Conservation (phyloP, 2,329 filamentous ascomycete species). For the Chaetomiaceae sp. region DNA sequence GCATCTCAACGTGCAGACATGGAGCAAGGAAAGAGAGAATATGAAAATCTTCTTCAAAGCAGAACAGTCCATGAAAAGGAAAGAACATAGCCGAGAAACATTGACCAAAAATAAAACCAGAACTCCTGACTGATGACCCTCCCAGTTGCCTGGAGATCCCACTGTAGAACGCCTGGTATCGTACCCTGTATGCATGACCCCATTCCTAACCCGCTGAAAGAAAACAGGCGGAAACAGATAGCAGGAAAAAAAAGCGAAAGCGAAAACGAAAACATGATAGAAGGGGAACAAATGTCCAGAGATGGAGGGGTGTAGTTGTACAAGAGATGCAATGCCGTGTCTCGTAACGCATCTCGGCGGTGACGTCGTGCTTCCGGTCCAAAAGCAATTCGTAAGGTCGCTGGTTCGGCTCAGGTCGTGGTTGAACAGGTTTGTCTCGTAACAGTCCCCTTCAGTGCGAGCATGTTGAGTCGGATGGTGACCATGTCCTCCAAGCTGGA, state of each 20-base stretch:
- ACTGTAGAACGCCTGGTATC: conserved; percentile 25
- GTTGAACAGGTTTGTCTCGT: background rate
- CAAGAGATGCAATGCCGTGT: conserved; percentile 17
- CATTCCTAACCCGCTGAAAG: conserved; percentile 14
- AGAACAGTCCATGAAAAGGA: conserved; percentile 14
- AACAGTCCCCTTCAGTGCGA: background rate
- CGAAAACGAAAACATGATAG: conserved; percentile 13
- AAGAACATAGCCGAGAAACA: conserved; percentile 3
- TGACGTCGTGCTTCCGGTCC: conserved; percentile 21
- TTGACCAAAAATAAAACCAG: conserved; percentile 10
- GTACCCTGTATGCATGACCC: conserved; percentile 21
- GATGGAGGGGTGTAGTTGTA: conserved; percentile 21
- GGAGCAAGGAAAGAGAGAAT: conserved; percentile 16
- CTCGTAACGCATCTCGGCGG: conserved; percentile 16
- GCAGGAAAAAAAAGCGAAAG: conserved; percentile 11
- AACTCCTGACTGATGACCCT: conserved; percentile 3
- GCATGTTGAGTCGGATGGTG: too few species aligned
- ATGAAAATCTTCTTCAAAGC: conserved; percentile 13
- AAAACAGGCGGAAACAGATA: conserved; percentile 4
- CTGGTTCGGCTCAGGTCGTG: background rate
- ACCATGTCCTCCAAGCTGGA: too few species aligned
- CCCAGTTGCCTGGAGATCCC: conserved; percentile 20
- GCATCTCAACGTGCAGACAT: conserved; percentile 11
- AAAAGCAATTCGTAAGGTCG: background rate
- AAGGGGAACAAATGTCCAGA: conserved; percentile 13